phyloP scores from a whole-genome alignment of 176 grass and related monocot genomes.

The Triticum dicoccoides region DNA sequence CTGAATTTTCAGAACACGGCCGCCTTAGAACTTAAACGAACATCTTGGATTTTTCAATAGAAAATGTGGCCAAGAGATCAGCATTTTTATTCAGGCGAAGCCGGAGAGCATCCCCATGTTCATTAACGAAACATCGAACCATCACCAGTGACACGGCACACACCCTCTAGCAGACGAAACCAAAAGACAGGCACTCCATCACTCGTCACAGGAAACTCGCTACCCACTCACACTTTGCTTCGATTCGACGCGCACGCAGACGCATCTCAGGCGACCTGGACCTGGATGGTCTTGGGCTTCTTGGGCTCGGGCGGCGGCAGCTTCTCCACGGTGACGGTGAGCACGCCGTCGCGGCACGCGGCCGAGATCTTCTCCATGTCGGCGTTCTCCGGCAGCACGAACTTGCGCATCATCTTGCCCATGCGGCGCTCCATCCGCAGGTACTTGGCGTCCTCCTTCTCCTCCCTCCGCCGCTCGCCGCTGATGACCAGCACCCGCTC shows the following conservation, averaged over 20 bases:
- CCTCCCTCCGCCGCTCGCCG: conserved; percentile 71
- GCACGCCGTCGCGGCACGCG: conserved; percentile 62
- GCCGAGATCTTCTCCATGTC: conserved; percentile 67
- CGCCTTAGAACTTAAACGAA: too few relatives aligned
- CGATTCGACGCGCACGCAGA: too few relatives aligned
- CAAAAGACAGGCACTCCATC: too few relatives aligned
- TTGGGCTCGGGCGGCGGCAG: conserved; percentile 77
- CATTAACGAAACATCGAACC: background rate
- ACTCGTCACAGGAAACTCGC: too few relatives aligned
- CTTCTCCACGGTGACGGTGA: conserved; percentile 60
- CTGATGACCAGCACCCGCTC: conserved; percentile 65
- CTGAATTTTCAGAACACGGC: too few relatives aligned
- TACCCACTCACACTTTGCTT: too few relatives aligned
- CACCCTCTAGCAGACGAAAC: too few relatives aligned
- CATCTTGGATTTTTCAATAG: too few relatives aligned
- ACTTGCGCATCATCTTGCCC: conserved; percentile 89
- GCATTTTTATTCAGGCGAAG: background rate
- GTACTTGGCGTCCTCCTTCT: conserved; percentile 70
- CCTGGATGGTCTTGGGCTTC: conserved; percentile 82
- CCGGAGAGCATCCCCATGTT: background rate
- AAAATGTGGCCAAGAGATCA: background rate
- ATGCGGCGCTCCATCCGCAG: conserved; percentile 76
- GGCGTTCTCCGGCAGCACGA: conserved; percentile 63
- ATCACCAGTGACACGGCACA: background rate
- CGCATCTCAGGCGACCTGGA: conserved; percentile 46